Base-by-base conservation (phyloP, 2,329 filamentous ascomycete genomes). In the Coniochaeta sp. region DNA sequence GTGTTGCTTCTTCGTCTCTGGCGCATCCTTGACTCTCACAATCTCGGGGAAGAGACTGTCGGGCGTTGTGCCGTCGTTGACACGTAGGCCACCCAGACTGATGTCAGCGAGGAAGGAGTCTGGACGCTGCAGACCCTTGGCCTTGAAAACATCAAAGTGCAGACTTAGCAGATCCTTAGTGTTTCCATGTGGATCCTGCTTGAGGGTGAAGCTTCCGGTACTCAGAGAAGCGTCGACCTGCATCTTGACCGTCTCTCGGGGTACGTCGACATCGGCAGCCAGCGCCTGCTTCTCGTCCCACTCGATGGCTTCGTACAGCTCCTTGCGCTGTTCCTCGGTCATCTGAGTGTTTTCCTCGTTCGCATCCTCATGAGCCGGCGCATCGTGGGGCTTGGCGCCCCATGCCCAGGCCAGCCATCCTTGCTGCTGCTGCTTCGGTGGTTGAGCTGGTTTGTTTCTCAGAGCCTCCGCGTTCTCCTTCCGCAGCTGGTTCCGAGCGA, bases 231-330 rank as follows among this genome's bases (percentile, higher is more conserved):
- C 86, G 65, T 97, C 91, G 48, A 99, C 75, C 65, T 96, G 89
- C 67, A 97, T 77, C 69, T 97, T 96, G 62, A 99, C 79, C 9
- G 90, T 90, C 60, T 99, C 94, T 51, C 89, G 83, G 0, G 95
- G 95, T 28, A 91, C 77, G 60, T 99, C 94, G 3, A 99, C 85
- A 38, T 87, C 86, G 58, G 96, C 91, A 0, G 90, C 79, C 33
- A 99, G 78, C 2, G 87, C 89, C 54, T 91, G 85, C 74, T 96
- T 97, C 69, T 99, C 94, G 56, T 99, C 89, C 85, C 92, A 99
- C 62, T 97, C 94, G 61, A 99, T 99, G 48, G 90, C 95, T 60
- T 95, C 87, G 67, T 97, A 99, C 9, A 99, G 79, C 69, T 99
- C 92, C 66, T 97, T 91, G 38, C 92, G 86, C 66, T 99, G 91